A percentile compares a stretch with the other conserved stretches of the same genome.
These are phyloP conservation scores for Bonia amplexicaulis DNA, from an alignment of 176 grass and related monocot species.

Conservation along the genomic window DNA sequence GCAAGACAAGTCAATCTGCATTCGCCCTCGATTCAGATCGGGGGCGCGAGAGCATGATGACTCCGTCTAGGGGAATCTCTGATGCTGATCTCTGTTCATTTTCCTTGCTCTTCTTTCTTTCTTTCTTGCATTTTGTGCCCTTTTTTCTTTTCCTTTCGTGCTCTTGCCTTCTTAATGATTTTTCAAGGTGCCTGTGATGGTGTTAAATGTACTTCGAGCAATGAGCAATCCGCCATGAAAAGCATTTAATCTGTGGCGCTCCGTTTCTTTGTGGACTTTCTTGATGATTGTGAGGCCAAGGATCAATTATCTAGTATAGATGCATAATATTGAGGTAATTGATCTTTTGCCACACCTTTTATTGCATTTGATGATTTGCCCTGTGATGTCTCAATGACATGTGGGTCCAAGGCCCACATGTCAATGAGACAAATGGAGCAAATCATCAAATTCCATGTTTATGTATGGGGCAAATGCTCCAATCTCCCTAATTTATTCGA, in stretches of 20 bases:
- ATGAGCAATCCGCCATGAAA: not conserved
- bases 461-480: no score
- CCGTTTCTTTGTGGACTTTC: not conserved
- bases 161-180: not conserved
- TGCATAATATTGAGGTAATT: no score
- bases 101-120: not conserved
- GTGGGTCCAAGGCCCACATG: no score
- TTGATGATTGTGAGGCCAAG: not conserved
- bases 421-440: no score
- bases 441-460: no score
- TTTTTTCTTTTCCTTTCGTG: not conserved
- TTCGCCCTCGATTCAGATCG: not conserved
- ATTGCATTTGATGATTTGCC: no score
- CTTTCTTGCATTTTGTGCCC: not conserved
- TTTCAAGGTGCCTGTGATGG: not conserved
- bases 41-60: constrained; percentile 25
- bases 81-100: not conserved
- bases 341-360: no score
- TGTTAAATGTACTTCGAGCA: not conserved
- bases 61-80: constrained; percentile 55
- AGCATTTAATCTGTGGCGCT: not conserved
- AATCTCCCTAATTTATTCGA: not conserved
- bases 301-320: not conserved
- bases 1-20: constrained; percentile 44
- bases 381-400: no score